Percentiles rank a stretch among this genome's conserved stretches.
phyloP scores from a whole-genome alignment of 164 flowering plant species.

The Saururus chinensis region DNA sequence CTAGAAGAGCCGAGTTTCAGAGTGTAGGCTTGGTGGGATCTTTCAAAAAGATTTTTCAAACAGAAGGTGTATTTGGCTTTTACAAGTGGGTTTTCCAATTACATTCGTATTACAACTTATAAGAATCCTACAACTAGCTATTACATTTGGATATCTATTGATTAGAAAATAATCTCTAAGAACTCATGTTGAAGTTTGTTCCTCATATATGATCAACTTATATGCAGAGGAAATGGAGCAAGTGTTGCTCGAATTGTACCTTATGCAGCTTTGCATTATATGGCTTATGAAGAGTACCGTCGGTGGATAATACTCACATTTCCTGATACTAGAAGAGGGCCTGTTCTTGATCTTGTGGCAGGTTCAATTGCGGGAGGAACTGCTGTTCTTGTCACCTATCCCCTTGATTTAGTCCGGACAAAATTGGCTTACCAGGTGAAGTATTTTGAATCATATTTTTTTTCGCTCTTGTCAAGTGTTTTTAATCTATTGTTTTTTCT shows the following conservation, averaged over 20 bases:
- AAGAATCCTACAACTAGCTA: background rate
- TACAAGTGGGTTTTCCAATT: slow-evolving; percentile 44
- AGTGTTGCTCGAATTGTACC: slow-evolving; percentile 96
- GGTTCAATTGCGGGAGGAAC: slow-evolving; percentile 97
- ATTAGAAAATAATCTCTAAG: background rate
- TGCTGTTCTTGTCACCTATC: slow-evolving; percentile 88
- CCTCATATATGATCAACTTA: slow-evolving; percentile 1
- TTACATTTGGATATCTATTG: background rate
- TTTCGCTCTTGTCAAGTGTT: background rate
- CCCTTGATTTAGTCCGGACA: slow-evolving; percentile 94
- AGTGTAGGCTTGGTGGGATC: slow-evolving; percentile 72
- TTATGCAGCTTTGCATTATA: slow-evolving; percentile 92
- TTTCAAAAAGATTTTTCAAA: slow-evolving; percentile 51
- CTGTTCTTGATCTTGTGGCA: slow-evolving; percentile 85
- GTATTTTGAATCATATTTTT: background rate
- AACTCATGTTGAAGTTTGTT: background rate
- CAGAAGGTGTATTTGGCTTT: slow-evolving; percentile 84
- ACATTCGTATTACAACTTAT: background rate
- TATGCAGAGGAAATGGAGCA: slow-evolving; percentile 90
- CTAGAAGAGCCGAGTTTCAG: slow-evolving; percentile 77
- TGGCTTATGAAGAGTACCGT: slow-evolving; percentile 90
- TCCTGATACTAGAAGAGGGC: slow-evolving; percentile 70
- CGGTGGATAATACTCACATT: slow-evolving; percentile 61
- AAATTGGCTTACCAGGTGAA: slow-evolving; percentile 93
- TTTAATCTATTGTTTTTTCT: background rate